Evolutionary conservation across 2,329 filamentous ascomycete genomes (phyloP), one percentile per base, ranked within the genome.

Genomic region (Fusarium citri): DNA sequence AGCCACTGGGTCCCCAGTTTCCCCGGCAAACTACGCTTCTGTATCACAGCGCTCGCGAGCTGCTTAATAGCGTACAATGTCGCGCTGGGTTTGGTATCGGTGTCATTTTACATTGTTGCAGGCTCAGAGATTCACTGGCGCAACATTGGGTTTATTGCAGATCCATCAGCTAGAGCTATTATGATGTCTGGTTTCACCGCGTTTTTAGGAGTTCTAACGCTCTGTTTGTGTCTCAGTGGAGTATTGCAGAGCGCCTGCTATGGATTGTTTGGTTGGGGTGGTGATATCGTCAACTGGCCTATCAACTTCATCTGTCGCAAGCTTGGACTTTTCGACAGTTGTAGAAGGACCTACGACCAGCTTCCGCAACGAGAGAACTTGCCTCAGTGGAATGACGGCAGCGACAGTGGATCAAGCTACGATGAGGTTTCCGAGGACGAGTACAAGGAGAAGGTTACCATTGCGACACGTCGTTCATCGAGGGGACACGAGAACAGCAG

Each of bases 91-190:
- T 55, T 72, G 28, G 57, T 74, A 26, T 75, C 69, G 25, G 66
- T 80, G 3, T 75, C 78, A 5, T 80, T 80, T 45, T 80, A 78
- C 58, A 55, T 68, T 11, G 73, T 79, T 12, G 72, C 79, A 8
- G 78, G 78, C 8, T 76, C 78, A 0, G 79, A 80, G 26, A 74
- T 80, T 7, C 79, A 76, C 46, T 80, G 79, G 78, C 73, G 78
- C 15, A 80, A 80, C 49, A 69, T 79, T n/a, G 77, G 68, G 1
- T 54, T 80, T 11, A 78, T 74, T 3, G 70, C 74, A 18, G 79
- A 80, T 25, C 67, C 78, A 2, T 73, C 77, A 1, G 76, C 78
- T 4, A 72, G 78, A 45, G 69, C 72, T 8, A 71, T 80, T n/a
- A 66, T 81, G 18, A 68, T 80, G 28, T 76, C 79, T 1, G 79